phyloP scores from a whole-genome alignment of 2,329 filamentous ascomycete genomes.

The Neocatenulostroma microsporum region DNA sequence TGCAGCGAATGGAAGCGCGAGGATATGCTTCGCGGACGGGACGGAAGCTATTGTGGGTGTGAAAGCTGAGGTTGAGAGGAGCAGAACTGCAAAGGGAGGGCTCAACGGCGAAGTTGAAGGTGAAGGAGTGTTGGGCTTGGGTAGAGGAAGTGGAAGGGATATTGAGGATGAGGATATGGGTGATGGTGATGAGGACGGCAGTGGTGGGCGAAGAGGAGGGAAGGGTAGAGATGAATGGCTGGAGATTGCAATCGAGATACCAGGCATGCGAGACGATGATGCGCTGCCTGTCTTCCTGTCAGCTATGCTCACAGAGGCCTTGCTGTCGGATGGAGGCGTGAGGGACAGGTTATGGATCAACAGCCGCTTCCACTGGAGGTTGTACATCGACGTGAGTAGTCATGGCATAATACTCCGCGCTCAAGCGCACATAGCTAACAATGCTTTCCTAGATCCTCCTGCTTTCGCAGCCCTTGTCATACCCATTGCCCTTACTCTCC shows the following conservation, averaged over 20 bases:
- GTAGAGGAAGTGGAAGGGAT: conserved; percentile 12
- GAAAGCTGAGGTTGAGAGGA: conserved; percentile 88
- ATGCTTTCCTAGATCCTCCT: conserved; percentile 62
- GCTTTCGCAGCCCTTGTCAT: conserved; percentile 85
- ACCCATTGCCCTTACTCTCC: conserved; percentile 85
- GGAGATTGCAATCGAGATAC: conserved; percentile 85
- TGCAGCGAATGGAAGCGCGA: conserved; percentile 81
- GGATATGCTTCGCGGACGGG: conserved; percentile 89
- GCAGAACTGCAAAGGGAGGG: conserved; percentile 25
- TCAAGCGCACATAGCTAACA: no score
- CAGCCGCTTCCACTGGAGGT: conserved; percentile 85
- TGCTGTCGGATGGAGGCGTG: conserved; percentile 63
- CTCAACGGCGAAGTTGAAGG: conserved; percentile 1
- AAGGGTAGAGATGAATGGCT: conserved; percentile 69
- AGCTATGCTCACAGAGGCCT: conserved; percentile 79
- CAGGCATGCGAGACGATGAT: conserved; percentile 85
- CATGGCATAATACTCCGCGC: no score
- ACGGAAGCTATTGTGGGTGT: conserved; percentile 94
- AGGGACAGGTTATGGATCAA: conserved; percentile 76
- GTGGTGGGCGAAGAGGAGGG: conserved; percentile 11
- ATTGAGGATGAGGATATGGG: conserved; percentile 20
- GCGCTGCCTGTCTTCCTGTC: conserved; percentile 77
- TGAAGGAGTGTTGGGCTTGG: conserved; percentile 13
- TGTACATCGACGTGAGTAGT: conserved; percentile 79
- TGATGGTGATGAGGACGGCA: conserved; percentile 32